Evolutionary conservation across 495 filamentous ascomycete species (phyloP), one percentile per base, ranked within the genome.

Genomic region (Lasiosphaeria hispida): DNA sequence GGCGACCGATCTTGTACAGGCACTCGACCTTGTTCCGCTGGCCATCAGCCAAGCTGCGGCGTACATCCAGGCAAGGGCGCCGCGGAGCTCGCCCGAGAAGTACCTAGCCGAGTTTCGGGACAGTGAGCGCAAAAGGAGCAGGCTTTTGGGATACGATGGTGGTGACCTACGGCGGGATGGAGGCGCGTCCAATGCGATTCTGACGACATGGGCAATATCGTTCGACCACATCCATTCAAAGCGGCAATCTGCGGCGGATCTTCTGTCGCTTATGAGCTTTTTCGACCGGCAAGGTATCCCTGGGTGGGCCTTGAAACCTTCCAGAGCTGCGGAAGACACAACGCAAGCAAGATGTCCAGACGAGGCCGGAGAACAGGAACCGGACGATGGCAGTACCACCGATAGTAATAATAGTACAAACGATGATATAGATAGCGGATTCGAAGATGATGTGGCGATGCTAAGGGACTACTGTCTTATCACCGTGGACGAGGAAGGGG

Each of bases 11-110:
- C 70, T 81, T 1, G 60, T 69, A n/a, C 55, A 53, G 19, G 67
- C 63, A 18, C 72, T 83, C 3, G 77, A 78, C 10, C 70, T 57
- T 43, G 70, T 83, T 57, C 77, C 80, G n/a, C 73, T 83, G 10
- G 78, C 79, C 3, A 80, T 82, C 35, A 67, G 66, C 10, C 78
- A 83, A 62, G 78, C 77, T 6, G 76, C 76, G 6, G 70, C 68
- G 3, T 82, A 77, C 59, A 80, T 83, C 48, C 59, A 63, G 23
- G 41, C 30, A 44, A 58, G 61, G 23, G 53, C 48, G 34, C 67
- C 66, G 7, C 58, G 58, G 40, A 59, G 37, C 43, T 69, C 68
- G 23, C 44, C 57, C 8, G 37, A 56, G 55, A 70, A 69, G 48
- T 81, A 82, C 56, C 59, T 79, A 0, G 38, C 70, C 41, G 52